Conservation (phyloP, 805 yeast genomes). For the Candida koratica region DNA sequence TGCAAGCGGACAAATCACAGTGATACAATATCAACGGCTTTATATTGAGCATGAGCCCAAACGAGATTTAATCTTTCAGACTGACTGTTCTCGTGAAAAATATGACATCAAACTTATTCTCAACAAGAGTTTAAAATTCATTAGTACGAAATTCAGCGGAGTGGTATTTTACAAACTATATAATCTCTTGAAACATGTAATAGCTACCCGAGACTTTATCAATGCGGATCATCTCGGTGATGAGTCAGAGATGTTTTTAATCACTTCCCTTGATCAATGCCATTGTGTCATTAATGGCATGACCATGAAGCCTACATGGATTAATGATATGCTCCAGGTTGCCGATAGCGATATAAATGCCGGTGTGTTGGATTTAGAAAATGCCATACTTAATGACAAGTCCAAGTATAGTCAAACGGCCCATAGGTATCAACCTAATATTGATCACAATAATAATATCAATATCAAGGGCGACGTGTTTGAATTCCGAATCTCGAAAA, state of each 20-base stretch:
- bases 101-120: conserved; percentile 33
- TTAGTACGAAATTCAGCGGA: conserved; percentile 25
- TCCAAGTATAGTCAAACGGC: conserved; percentile 11
- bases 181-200: conserved; percentile 22
- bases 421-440: too few relatives aligned
- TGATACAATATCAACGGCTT: conserved; percentile 32
- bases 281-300: conserved; percentile 31
- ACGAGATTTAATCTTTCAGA: conserved; percentile 30
- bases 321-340: conserved; percentile 23
- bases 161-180: conserved; percentile 20
- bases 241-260: conserved; percentile 17
- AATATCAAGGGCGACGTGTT: conserved; percentile 34
- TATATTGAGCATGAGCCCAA: conserved; percentile 28
- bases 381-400: conserved; percentile 2
- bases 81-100: conserved; percentile 13
- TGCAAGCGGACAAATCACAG: conserved; percentile 34
- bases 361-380: conserved; percentile 6
- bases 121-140: conserved; percentile 23
- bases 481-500: conserved; percentile 39
- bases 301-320: conserved; percentile 34
- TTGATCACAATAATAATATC: too few relatives aligned
- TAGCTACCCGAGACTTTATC: conserved; percentile 14
- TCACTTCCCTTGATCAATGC: conserved; percentile 26
- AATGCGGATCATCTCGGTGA: conserved; percentile 15
- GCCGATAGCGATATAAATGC: conserved; percentile 5